Conservation (phyloP, 2,329 filamentous ascomycete species). For the Arachnomyces sp. region DNA sequence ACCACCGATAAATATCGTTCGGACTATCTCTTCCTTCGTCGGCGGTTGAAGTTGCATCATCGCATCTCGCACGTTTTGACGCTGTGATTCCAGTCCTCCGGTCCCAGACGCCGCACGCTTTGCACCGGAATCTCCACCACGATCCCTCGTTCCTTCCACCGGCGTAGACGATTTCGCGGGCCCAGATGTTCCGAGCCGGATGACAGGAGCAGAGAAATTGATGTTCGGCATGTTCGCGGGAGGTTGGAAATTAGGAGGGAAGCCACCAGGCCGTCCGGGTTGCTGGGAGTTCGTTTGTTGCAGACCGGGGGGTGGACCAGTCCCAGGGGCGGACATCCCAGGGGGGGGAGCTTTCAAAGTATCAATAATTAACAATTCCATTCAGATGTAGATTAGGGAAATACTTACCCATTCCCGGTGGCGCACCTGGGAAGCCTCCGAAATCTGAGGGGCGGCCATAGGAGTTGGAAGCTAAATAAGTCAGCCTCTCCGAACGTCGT, state of each 20-base stretch:
- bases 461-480: constrained; percentile 35
- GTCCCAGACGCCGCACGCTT: constrained; percentile 44
- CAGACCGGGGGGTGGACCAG: constrained; percentile 69
- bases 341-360: constrained; percentile 58
- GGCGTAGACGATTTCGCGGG: constrained; percentile 52
- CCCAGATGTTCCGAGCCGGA: constrained; percentile 74
- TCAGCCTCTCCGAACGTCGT: constrained; percentile 7
- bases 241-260: constrained; percentile 78
- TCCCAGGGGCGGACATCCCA: constrained; percentile 73
- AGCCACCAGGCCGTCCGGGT: constrained; percentile 70
- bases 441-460: constrained; percentile 72
- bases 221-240: constrained; percentile 92
- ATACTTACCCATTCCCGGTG: constrained; percentile 71
- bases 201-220: constrained; percentile 95
- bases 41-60: constrained; percentile 70
- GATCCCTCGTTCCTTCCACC: constrained; percentile 37
- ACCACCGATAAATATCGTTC: constrained; percentile 83
- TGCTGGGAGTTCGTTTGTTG: constrained; percentile 66
- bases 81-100: constrained; percentile 61
- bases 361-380: constrained; percentile 1
- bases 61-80: constrained; percentile 59
- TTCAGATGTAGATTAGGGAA: neutral
- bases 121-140: constrained; percentile 36
- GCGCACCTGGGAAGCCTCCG: constrained; percentile 63
- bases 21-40: constrained; percentile 80